These are phyloP conservation scores for Debaryomycetaceae sp. DNA, from an alignment of 1,139 yeast genomes.

Conservation along the genomic window DNA sequence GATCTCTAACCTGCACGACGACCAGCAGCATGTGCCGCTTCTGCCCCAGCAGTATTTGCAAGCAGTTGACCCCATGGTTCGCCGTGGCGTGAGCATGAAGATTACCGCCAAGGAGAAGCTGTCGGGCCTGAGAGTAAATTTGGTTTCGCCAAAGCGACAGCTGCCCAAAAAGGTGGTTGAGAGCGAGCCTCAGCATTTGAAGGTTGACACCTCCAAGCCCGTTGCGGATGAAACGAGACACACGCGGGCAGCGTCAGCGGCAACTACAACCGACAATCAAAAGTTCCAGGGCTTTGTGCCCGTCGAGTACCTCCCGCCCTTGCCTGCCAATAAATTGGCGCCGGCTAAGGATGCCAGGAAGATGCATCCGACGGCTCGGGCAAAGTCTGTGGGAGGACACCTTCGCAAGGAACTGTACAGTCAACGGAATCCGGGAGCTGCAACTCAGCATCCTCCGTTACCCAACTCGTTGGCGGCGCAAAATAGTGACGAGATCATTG, in stretches of 20 bases:
- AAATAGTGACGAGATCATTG: conserved; percentile 42
- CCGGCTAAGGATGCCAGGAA: conserved; percentile 1
- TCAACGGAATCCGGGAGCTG: conserved; percentile 14
- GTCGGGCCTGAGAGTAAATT: conserved; percentile 24
- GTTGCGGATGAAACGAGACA: conserved; percentile 9
- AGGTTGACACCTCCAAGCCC: conserved; percentile 10
- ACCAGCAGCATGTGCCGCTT: no score
- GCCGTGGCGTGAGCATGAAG: conserved; percentile 61
- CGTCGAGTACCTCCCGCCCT: conserved; percentile 47
- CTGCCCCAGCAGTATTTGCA: conserved; percentile 12
- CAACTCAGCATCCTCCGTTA: conserved; percentile 43
- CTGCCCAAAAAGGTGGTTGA: conserved; percentile 10
- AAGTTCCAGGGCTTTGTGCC: conserved; percentile 42
- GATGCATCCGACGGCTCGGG: conserved; percentile 79
- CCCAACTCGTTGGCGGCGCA: conserved; percentile 44
- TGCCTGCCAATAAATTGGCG: conserved; percentile 28
- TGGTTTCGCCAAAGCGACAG: no score
- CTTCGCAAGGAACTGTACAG: conserved; percentile 55
- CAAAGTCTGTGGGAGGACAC: conserved; percentile 80
- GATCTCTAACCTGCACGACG: conserved; percentile 15
- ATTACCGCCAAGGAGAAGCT: conserved; percentile 54
- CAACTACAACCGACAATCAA: conserved; percentile 10
- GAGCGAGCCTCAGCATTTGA: conserved; percentile 9
- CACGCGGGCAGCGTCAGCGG: conserved; percentile 21
- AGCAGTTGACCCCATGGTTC: conserved; percentile 41